Base-by-base conservation (phyloP, 2,329 filamentous ascomycete genomes). In the Hymenoscyphus fructigenus region DNA sequence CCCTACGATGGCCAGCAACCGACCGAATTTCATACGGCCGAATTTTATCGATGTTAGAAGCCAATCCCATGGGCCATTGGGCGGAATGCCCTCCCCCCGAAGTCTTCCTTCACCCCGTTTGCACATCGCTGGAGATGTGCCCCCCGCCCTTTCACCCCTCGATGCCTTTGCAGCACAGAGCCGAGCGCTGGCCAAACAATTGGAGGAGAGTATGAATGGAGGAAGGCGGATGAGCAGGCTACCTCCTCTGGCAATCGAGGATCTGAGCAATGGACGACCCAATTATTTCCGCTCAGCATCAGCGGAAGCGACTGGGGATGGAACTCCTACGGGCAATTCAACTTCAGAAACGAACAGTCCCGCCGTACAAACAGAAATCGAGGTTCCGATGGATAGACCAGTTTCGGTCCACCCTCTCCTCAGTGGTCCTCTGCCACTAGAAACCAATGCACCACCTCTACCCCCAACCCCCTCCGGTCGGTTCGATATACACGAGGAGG, bases 141-240 rank as follows among this genome's bases (percentile, higher is more conserved):
- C 95, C 23, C 95, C 95, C 5, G 91, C 95, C 61, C 84, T 98
- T 64, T 98, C 95, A 7, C 95, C 95, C 12, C 85, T 99, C 69
- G 95, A 99, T 83, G 94, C 94, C 58, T 96, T 99, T 76, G 94
- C 94, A 26, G 84, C 94, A 67, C 94, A 98, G 75, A 96, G 93
- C 72, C 89, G 94, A 65, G 81, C 96, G 72, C 85, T 99, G 60
- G 93, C 93, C 47, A 91, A 88, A 78, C 91, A 96, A 78, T 86
- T 99, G 67, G 90, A 97, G 53, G 89, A 95, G 71, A 89, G 86
- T 68, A 85, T 87, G 66, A 88, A 86, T 67, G 93, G 91, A 67
- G 93, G 91, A 59, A 87, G 88, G 69, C 87, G 93, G 65, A 85
- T 97, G 79, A 97, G 93, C 79, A 86, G 94, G 53, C 80, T 98